Conservation (phyloP, 2,329 filamentous ascomycete species). For the Geosmithia morbida region DNA sequence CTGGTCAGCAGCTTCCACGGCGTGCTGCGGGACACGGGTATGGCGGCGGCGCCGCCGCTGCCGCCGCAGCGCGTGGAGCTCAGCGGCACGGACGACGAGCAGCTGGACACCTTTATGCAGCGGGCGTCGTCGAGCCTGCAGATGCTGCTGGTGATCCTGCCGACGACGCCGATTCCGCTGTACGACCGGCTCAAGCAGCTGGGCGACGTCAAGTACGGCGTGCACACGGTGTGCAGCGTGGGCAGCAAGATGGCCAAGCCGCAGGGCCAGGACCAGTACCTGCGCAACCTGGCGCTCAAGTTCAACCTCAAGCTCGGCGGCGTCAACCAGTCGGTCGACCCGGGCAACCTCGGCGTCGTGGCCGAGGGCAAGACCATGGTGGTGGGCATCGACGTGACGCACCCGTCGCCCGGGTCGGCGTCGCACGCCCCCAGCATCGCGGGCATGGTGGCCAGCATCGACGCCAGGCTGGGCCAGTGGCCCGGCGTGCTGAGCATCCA, state of each 20-base stretch:
- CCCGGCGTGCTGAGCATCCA: conserved; percentile 61
- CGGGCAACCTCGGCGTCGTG: conserved; percentile 42
- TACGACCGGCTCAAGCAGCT: conserved; percentile 55
- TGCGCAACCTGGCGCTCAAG: conserved; percentile 60
- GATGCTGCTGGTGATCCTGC: conserved; percentile 48
- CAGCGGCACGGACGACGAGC: conserved; percentile 16
- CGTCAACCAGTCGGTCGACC: conserved; percentile 49
- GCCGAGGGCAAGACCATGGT: conserved; percentile 62
- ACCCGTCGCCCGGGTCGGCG: conserved; percentile 43
- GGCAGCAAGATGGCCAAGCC: conserved; percentile 16
- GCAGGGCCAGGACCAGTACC: conserved; percentile 28
- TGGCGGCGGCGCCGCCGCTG: conserved; percentile 3
- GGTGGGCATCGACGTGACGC: conserved; percentile 79
- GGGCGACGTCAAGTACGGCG: conserved; percentile 51
- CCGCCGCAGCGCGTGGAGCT: conserved; percentile 4
- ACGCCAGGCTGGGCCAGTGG: conserved; percentile 60
- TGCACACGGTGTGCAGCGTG: conserved; percentile 54
- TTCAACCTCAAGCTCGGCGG: conserved; percentile 72
- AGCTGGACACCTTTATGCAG: conserved; percentile 13
- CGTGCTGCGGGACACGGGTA: conserved; percentile 3
- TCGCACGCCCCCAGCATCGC: conserved; percentile 54
- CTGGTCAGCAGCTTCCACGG: neutral
- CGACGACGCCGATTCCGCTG: conserved; percentile 30
- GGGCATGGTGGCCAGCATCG: conserved; percentile 64
- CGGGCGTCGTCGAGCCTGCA: conserved; percentile 11